Evolutionary conservation across 768 basidiomycete genomes (phyloP), one percentile per base, ranked within the genome.

Genomic region (Panellus pusillus): DNA sequence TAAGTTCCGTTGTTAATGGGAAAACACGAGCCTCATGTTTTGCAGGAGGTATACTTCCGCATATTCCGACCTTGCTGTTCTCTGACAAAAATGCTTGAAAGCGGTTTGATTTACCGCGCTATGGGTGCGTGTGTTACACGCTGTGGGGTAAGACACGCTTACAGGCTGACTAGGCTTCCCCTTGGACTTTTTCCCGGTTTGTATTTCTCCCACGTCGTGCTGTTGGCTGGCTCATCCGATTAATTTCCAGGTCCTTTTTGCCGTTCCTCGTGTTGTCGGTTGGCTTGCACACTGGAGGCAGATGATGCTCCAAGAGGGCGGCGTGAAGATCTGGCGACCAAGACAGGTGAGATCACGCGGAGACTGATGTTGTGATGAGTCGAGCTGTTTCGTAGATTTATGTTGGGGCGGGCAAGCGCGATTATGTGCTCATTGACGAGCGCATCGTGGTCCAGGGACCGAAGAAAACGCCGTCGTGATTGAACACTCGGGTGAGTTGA

Each of bases 281-380:
- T 95, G 93, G 93, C 75, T 95, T 8, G 90, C 92, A 0, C 93
- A 94, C 69, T 95, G 93, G 93, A 79, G 90, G 50, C 90, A 95
- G 85, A 91, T 94, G 89, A 94, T 94, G 93, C 73, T 96, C 42
- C 86, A 90, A 64, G 79, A 86, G 28, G 89, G 84, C 18, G 91
- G 91, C 45, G 91, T 96, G 57, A 95, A 94, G 72, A 96, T 96
- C 61, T 96, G 94, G 92, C 79, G 91, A 41, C 91, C 90, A 32
- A 77, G 87, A 63, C 91, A 92, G 78, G 87, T 87, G 68, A 52
- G 49, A 45, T 32, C 50, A 51, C 59, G 43, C 54, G 43, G 45
- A 50, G 17, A 39, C 32, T 50, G 47, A 57, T 51, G 39, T 44
- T 31, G 48, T 50, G 48, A 28, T 28, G 41, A 29, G 28, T 15